phyloP scores from a whole-genome alignment of 139 green algal genomes.

The Chlorella ohadii region DNA sequence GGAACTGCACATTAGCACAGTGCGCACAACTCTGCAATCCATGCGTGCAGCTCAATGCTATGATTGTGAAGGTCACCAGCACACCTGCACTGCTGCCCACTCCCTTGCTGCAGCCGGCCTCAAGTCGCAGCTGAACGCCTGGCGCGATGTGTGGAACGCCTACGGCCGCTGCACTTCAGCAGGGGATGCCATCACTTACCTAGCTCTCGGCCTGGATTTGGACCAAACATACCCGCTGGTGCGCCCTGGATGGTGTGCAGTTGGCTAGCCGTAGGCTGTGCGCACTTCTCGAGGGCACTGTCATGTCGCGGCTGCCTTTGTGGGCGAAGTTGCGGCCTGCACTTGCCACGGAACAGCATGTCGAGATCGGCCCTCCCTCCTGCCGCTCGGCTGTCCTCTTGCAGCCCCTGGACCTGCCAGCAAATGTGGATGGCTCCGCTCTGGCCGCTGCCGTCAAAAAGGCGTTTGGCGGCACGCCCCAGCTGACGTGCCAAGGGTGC shows the following conservation, averaged over 20 bases:
- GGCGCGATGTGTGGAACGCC: not conserved
- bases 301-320: too few relatives aligned
- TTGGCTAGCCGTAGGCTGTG: too few relatives aligned
- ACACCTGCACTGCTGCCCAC: not conserved
- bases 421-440: not conserved
- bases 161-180: conserved; percentile 5
- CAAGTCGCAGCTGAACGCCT: not conserved
- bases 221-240: conserved; percentile 12
- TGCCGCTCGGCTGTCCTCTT: too few relatives aligned
- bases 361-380: too few relatives aligned
- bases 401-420: conserved; percentile 1
- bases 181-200: not conserved
- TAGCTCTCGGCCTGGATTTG: not conserved
- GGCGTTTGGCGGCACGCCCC: not conserved
- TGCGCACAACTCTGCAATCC: too few relatives aligned
- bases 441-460: not conserved
- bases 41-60: too few relatives aligned
- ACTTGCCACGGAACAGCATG: too few relatives aligned
- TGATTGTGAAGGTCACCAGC: too few relatives aligned
- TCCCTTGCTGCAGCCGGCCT: not conserved
- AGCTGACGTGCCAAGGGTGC: not conserved
- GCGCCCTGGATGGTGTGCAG: too few relatives aligned
- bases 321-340: too few relatives aligned
- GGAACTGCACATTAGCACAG: too few relatives aligned
- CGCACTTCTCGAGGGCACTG: too few relatives aligned